Conservation (phyloP, 2,329 filamentous ascomycete species). For the Cadophora malorum region DNA sequence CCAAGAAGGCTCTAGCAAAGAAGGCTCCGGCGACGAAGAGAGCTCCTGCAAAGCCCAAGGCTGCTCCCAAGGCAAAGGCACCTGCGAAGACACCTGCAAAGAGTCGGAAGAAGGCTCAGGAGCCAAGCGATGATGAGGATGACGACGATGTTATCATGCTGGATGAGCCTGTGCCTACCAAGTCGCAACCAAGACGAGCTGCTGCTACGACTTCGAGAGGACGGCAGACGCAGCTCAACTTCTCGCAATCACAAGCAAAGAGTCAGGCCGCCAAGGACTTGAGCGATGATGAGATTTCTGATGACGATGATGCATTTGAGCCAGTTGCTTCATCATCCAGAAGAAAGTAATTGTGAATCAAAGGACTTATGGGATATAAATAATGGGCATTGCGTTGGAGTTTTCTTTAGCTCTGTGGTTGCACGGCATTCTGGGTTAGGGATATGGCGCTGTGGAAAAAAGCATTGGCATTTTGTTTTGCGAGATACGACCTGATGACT, state of each 20-base stretch:
- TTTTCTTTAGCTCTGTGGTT: background rate
- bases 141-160: conserved; percentile 61
- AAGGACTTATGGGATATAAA: background rate
- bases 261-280: conserved; percentile 57
- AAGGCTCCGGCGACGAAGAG: conserved; percentile 47
- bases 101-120: conserved; percentile 50
- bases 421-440: background rate
- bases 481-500: conserved; percentile 4
- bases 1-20: conserved; percentile 46
- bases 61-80: conserved; percentile 49
- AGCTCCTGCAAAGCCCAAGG: conserved; percentile 50
- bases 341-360: conserved; percentile 10
- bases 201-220: conserved; percentile 43
- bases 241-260: conserved; percentile 51
- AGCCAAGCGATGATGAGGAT: conserved; percentile 51
- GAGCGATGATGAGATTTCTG: conserved; percentile 70
- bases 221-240: conserved; percentile 58
- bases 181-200: conserved; percentile 43
- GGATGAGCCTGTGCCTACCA: conserved; percentile 51
- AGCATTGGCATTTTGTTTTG: conserved; percentile 7
- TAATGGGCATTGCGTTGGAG: background rate
- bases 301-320: conserved; percentile 65
- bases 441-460: conserved; percentile 1
- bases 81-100: conserved; percentile 47
- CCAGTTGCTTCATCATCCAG: conserved; percentile 35